Evolutionary conservation across 495 filamentous ascomycete genomes (phyloP), one percentile per base, ranked within the genome.

Genomic region (Aspergillus steynii): DNA sequence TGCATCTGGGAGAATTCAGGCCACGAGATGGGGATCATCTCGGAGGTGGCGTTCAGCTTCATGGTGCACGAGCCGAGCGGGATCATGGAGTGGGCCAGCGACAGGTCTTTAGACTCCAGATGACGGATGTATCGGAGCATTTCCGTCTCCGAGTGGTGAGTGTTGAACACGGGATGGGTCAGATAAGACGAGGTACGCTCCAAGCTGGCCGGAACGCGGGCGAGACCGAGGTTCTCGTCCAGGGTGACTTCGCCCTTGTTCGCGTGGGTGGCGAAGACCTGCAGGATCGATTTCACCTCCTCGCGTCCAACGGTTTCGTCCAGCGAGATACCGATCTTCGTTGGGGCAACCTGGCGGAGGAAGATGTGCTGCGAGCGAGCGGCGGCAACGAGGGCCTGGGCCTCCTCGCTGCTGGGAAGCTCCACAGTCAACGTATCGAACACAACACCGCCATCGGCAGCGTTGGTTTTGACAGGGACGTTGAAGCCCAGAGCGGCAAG

Each of bases 21-120:
- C 81, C 87, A 91, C 1, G 92, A 93, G 58, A 97, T 80, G 25
- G 95, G 90, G 9, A 91, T 84, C 91, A 96, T 98, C 73, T 98
- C 94, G 15, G 91, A 90, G 34, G 94, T 96, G 59, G 90, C 92
- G 70, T 99, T 99, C 49, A 99, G 87, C 82, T 99, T 99, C 95
- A 99, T 99, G 27, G 95, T 99, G 81, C 95, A 99, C 20, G 96
- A 98, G 29, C 95, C 95, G n/a, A 99, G 85, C 6, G 95, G 93
- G 63, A 99, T 99, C 95, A 99, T 99, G 10, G 96, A 98, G 78
- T 98, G 96, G 6, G 90, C 90, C 46, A 98, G 81, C 20, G 96
- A 98, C 5, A 99, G 80, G 72, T 99, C 95, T 74, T 96, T 97
- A 48, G 93, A 97, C 74, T 97, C 90, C 8, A 99, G 83, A 73